A percentile compares a stretch with the other conserved stretches of the same genome.
These are phyloP conservation scores for Pythium plurisporium DNA, from an alignment of 352 stramenopile genomes.

Conservation along the genomic window DNA sequence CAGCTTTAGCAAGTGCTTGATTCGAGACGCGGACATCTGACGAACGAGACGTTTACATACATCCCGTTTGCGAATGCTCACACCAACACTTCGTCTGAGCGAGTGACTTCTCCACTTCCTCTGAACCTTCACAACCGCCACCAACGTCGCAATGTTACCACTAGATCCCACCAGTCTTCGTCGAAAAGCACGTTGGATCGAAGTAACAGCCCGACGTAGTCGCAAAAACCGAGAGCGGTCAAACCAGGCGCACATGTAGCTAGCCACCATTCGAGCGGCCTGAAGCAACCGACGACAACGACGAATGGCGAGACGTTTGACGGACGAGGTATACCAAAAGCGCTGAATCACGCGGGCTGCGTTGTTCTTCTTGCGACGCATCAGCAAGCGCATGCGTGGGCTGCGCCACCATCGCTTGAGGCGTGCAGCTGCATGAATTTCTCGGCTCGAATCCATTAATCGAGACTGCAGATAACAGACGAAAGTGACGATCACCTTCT, in stretches of 20 bases:
- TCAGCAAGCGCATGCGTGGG: conserved; percentile 41
- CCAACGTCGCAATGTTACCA: neutral
- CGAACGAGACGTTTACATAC: conserved; percentile 1
- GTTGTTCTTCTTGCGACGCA: conserved; percentile 56
- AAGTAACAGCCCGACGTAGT: conserved; percentile 29
- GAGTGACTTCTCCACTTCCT: neutral
- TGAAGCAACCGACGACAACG: conserved; percentile 59
- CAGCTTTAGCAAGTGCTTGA: conserved; percentile 13
- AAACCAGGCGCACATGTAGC: conserved; percentile 14
- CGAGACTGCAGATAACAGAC: conserved; percentile 93
- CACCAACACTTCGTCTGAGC: neutral
- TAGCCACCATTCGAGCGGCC: conserved; percentile 54
- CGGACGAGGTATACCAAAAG: conserved; percentile 80
- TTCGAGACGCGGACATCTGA: conserved; percentile 5
- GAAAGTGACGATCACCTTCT: conserved; percentile 94
- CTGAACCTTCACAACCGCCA: conserved; percentile 6
- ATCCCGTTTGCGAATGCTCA: conserved; percentile 6
- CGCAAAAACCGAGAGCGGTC: conserved; percentile 12
- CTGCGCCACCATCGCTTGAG: conserved; percentile 86
- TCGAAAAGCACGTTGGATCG: conserved; percentile 12
- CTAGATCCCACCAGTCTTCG: neutral
- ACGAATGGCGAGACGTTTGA: conserved; percentile 63
- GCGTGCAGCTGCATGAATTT: conserved; percentile 87
- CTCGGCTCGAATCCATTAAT: conserved; percentile 90
- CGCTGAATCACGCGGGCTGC: conserved; percentile 59